These are phyloP conservation scores for Helicocarpus griseus DNA, from an alignment of 2,329 filamentous ascomycete genomes.

Conservation along the genomic window DNA sequence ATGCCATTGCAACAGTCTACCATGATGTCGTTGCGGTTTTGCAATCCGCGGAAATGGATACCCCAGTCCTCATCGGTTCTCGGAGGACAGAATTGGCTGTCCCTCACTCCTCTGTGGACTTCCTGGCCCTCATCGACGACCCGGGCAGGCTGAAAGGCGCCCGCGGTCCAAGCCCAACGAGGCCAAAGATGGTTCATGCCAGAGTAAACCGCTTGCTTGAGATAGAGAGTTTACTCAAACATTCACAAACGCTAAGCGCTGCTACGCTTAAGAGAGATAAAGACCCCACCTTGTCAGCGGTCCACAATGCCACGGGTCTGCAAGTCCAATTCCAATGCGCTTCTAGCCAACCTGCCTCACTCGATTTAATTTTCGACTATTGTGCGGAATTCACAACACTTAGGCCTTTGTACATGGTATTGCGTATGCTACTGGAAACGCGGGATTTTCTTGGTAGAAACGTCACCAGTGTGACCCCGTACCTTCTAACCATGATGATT, in stretches of 20 bases:
- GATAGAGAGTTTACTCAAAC: not conserved
- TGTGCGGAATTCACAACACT: conserved; percentile 42
- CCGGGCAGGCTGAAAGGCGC: conserved; percentile 14
- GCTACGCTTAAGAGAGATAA: conserved; percentile 5
- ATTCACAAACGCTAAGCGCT: not conserved
- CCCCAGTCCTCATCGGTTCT: conserved; percentile 44
- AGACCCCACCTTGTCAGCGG: conserved; percentile 24
- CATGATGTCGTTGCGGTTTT: conserved; percentile 22
- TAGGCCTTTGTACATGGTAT: conserved; percentile 38
- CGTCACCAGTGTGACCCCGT: conserved; percentile 43
- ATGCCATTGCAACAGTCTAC: conserved; percentile 18
- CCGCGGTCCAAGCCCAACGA: conserved; percentile 24
- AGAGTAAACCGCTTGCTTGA: conserved; percentile 17
- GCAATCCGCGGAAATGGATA: conserved; percentile 17
- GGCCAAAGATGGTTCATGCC: conserved; percentile 20
- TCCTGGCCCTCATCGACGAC: conserved; percentile 27
- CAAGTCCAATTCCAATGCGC: conserved; percentile 43
- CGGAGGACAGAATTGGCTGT: conserved; percentile 42
- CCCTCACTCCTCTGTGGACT: conserved; percentile 48
- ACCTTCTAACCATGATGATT: conserved; percentile 49
- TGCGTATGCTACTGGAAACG: conserved; percentile 43
- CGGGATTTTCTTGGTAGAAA: conserved; percentile 41
- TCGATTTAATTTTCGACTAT: conserved; percentile 38
- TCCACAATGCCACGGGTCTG: conserved; percentile 41
- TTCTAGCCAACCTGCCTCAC: conserved; percentile 29